Evolutionary conservation across 345 rosid species (phyloP), one percentile per base, ranked within the genome.

Genomic region (Eucalyptus shirleyi): DNA sequence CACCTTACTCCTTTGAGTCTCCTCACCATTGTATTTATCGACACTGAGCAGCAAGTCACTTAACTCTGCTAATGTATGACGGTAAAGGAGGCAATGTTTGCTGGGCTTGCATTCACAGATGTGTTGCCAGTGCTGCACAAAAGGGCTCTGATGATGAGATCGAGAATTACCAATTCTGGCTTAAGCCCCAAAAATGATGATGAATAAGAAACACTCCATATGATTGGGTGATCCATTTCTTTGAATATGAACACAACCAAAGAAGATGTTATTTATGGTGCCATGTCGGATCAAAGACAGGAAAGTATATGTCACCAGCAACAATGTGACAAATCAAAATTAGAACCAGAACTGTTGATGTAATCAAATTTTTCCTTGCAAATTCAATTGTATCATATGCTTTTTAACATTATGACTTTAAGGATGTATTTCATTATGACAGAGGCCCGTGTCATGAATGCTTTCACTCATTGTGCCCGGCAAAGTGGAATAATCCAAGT

Each of bases 81-180:
- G 99, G 90, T 98, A 98, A 55, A 92, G 95, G 51, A 98, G 96
- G 87, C 95, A 89, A 87, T 86, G 94, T 92, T 91, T 96, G 89
- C 93, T 93, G 88, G 96, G 89, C 88, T 97, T 93, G 93, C 99
- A 98, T 92, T 97, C 99, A 91, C 99, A 97, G 88, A 98, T 95
- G 89, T 93, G 98, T 86, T 93, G 94, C 97, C 97, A 96, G 88
- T 98, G 99, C 99, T 98, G 97, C 94, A 94, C 44, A 56, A 72
- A 88, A 59, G 91, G 50, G 80, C 86, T 91, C 87, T 89, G 86
- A 89, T 72, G 34, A 82, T 90, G 86, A 53, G 90, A 80, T n/a
- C 82, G 86, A 50, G 51, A 85, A 51, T 50, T 13, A 86, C 17
- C 56, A 45, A 88, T 69, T 88, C 83, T 44, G 59, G 83, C 30